phyloP scores from a whole-genome alignment of 2,329 filamentous ascomycete genomes.

The Domatiomyces catenatus region DNA sequence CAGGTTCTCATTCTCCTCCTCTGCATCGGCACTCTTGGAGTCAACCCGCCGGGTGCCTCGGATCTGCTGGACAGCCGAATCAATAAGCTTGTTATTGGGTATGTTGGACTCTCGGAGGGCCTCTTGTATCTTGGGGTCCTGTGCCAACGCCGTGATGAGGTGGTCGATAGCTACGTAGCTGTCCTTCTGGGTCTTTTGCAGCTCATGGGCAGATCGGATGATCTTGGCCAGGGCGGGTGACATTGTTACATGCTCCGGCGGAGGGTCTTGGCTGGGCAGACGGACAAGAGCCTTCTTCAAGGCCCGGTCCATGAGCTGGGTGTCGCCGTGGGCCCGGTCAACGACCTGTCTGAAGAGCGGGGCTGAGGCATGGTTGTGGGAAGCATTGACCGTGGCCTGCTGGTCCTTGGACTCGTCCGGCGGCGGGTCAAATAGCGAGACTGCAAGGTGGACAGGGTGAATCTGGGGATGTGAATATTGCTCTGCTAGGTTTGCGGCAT shows the following conservation, averaged over 20 bases:
- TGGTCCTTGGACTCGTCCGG: slow-evolving; percentile 57
- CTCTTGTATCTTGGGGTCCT: slow-evolving; percentile 59
- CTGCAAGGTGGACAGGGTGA: slow-evolving; percentile 75
- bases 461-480: slow-evolving; percentile 87
- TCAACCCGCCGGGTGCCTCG: slow-evolving; percentile 87
- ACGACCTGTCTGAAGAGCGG: slow-evolving; percentile 92
- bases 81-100: slow-evolving; percentile 77
- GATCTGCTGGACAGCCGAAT: slow-evolving; percentile 80
- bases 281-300: slow-evolving; percentile 87
- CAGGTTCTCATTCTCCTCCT: slow-evolving; percentile 85
- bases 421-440: slow-evolving; percentile 32
- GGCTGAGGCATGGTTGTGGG: slow-evolving; percentile 44
- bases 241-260: slow-evolving; percentile 73
- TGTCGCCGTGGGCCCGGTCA: slow-evolving; percentile 83
- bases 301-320: slow-evolving; percentile 71
- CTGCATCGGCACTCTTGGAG: slow-evolving; percentile 83
- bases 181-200: slow-evolving; percentile 97
- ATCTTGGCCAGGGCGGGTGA: slow-evolving; percentile 70
- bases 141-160: slow-evolving; percentile 68
- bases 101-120: slow-evolving; percentile 75
- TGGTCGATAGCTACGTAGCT: slow-evolving; percentile 90
- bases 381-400: slow-evolving; percentile 49
- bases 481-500: slow-evolving; percentile 74
- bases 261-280: slow-evolving; percentile 83
- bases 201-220: slow-evolving; percentile 66